These are phyloP conservation scores for Fraxinus ornus DNA, from an alignment of 305 asterid genomes.

Conservation along the genomic window DNA sequence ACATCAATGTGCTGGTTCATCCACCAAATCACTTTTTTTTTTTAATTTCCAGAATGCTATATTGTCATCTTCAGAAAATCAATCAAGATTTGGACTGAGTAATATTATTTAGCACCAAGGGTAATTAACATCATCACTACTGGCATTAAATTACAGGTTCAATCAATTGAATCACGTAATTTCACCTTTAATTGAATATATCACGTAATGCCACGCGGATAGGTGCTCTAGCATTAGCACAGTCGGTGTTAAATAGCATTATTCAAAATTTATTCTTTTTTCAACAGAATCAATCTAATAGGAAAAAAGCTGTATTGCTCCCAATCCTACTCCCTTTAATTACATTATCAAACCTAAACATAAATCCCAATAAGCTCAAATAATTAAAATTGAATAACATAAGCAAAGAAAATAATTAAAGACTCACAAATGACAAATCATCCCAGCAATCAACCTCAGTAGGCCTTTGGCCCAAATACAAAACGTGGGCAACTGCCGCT, in stretches of 20 bases:
- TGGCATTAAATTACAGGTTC: too few relatives aligned
- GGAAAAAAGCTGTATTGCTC: neutral
- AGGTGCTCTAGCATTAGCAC: too few relatives aligned
- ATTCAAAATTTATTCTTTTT: neutral
- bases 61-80: too few relatives aligned
- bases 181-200: too few relatives aligned
- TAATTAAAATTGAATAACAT: neutral
- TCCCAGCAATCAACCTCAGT: neutral
- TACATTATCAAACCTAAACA: neutral
- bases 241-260: too few relatives aligned
- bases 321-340: neutral
- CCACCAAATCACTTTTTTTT: neutral
- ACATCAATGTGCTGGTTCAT: neutral
- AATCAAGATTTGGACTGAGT: too few relatives aligned
- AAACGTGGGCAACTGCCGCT: constrained; percentile 35
- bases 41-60: too few relatives aligned
- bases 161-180: too few relatives aligned
- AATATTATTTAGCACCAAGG: too few relatives aligned
- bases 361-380: neutral
- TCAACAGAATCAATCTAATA: neutral
- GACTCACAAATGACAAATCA: neutral
- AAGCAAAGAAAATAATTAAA: neutral
- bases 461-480: constrained; percentile 41
- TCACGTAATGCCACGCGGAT: too few relatives aligned
- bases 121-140: too few relatives aligned